Evolutionary conservation across 129 eudicot genomes (phyloP), one percentile per base, ranked within the genome.

Genomic region (Chrysanthemum seticuspe): DNA sequence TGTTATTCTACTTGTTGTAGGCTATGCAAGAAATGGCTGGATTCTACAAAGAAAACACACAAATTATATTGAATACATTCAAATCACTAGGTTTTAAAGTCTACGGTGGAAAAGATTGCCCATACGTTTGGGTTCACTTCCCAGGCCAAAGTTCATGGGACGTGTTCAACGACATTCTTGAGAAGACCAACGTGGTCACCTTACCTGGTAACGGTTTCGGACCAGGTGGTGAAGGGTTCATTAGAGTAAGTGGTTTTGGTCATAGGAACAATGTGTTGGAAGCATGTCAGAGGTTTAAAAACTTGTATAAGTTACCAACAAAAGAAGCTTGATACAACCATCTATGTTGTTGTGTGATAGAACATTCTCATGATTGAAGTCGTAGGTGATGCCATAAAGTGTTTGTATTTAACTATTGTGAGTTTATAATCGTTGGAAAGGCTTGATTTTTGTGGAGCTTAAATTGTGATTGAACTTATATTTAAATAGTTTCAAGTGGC

Each of bases 71-170:
- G 82, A 96, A 95, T 31, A 95, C 99, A 58, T 95, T 95, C 81
- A 85, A 84, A 68, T 95, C 97, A 10, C 96, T 95, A 51, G 97
- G 96, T 45, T 95, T 88, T 57, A 90, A 85, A 40, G 99, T 95
- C 12, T 88, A 94, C 23, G 99, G 97, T 66, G 99, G 99, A 40
- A 85, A 70, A 69, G 85, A 90, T 55, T 96, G 96, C 16, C 99
- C 99, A 4, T 94, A 90, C 45, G 97, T 90, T 53, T 94, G 97
- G 97, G 91, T 94, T 16, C 91, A 90, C 81, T 94, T 94, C 66
- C 99, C 99, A 2, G 97, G 99, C 6, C 85, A 54, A 78, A 90
- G 94, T 77, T 95, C 99, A 5, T 95, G 99, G 99, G 99, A 95
- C 10, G 97, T 95, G 47, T 95, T 95, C 68, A 71, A 83, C 34